These are phyloP conservation scores for Mortierella sp. DNA, from an alignment of 371 early-diverging fungal genomes.

Conservation along the genomic window DNA sequence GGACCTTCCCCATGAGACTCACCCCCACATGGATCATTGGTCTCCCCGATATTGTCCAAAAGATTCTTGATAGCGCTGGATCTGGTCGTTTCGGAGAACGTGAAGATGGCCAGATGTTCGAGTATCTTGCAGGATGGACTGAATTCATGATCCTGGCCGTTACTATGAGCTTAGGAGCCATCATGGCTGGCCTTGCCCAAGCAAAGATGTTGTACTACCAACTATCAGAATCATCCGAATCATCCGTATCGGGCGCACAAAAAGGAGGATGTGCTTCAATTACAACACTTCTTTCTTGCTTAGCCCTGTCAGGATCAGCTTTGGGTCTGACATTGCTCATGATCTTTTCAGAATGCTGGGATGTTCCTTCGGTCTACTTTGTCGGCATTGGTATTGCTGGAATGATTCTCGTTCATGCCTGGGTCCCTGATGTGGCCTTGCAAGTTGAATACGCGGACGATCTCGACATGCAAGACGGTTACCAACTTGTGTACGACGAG, in stretches of 20 bases:
- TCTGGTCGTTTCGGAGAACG: background rate
- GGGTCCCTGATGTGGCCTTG: slow-evolving; percentile 30
- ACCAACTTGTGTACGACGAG: slow-evolving; percentile 9
- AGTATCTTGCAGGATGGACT: slow-evolving; percentile 28
- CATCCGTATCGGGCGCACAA: background rate
- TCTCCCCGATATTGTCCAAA: background rate
- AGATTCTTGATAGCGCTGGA: background rate
- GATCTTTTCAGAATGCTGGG: slow-evolving; percentile 49
- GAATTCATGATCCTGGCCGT: slow-evolving; percentile 38
- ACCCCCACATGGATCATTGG: background rate
- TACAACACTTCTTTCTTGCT: slow-evolving; percentile 7
- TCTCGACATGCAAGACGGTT: background rate
- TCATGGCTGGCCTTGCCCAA: slow-evolving; percentile 41
- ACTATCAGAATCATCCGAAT: background rate
- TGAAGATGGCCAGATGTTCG: slow-evolving; percentile 19
- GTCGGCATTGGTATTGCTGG: slow-evolving; percentile 47
- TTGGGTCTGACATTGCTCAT: slow-evolving; percentile 33
- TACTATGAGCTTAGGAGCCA: slow-evolving; percentile 31
- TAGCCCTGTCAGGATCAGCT: slow-evolving; percentile 21
- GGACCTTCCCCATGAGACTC: background rate
- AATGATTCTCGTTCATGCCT: slow-evolving; percentile 41
- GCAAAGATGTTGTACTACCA: slow-evolving; percentile 22
- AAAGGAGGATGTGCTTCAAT: slow-evolving; percentile 1
- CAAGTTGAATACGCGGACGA: slow-evolving; percentile 7
- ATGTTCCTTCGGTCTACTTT: slow-evolving; percentile 47